Evolutionary conservation across 2,329 filamentous ascomycete genomes (phyloP).

Genomic region (Colletotrichum cereale): DNA sequence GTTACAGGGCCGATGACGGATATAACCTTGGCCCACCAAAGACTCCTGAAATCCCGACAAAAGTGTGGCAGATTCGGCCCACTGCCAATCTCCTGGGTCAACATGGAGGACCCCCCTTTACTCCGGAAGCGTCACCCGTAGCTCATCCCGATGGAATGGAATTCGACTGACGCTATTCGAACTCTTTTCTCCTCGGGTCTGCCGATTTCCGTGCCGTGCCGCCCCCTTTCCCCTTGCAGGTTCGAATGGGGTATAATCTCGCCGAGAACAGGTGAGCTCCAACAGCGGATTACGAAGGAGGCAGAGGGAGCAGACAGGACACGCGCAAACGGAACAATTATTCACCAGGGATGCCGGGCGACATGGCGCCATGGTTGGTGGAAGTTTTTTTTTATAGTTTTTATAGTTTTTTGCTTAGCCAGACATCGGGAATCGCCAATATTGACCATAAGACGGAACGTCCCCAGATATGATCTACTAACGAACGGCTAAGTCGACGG

Average conservation of each 20-base stretch:
- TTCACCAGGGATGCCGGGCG: slow-evolving; percentile 13
- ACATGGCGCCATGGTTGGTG: slow-evolving; percentile 28
- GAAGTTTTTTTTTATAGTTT: no score
- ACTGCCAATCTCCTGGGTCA: slow-evolving; percentile 26
- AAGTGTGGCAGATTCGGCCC: background rate
- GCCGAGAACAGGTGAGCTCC: background rate
- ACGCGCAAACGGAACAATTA: slow-evolving; percentile 10
- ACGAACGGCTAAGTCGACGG: background rate
- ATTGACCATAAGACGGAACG: slow-evolving; percentile 31
- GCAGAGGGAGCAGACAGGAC: background rate
- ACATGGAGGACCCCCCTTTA: slow-evolving; percentile 19
- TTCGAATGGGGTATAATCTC: background rate
- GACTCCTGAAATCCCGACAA: slow-evolving; percentile 35
- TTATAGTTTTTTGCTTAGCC: no score
- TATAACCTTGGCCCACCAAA: background rate
- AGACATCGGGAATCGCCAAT: slow-evolving; percentile 25
- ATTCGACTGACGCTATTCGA: background rate
- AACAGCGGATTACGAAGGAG: background rate
- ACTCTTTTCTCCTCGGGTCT: slow-evolving; percentile 6
- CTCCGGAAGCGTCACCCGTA: slow-evolving; percentile 19
- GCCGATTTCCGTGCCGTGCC: slow-evolving; percentile 39
- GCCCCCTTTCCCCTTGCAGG: slow-evolving; percentile 26
- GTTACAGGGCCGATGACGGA: background rate
- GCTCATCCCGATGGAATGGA: slow-evolving; percentile 28
- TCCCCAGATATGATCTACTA: slow-evolving; percentile 8